phyloP scores from a whole-genome alignment of 148 eudicot genomes.

The Chenopodium berlandieri region DNA sequence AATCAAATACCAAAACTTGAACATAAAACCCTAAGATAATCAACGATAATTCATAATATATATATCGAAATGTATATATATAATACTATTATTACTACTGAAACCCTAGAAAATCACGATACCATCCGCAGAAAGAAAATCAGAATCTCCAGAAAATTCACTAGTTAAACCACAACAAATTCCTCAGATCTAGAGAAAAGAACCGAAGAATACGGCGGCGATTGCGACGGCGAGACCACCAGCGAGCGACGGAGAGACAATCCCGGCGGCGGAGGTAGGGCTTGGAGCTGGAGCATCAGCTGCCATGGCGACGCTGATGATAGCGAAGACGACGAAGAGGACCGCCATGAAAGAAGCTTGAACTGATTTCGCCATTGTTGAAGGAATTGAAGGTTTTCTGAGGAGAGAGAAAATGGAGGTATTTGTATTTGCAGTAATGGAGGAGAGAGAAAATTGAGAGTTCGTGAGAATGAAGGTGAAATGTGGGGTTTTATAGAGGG shows the following conservation, averaged over 20 bases:
- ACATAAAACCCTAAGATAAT: background rate
- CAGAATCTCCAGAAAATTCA: conserved; percentile 1
- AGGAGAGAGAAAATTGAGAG: background rate
- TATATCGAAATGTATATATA: background rate
- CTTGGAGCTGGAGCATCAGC: conserved; percentile 64
- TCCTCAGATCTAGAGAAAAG: conserved; percentile 41
- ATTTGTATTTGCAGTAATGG: background rate
- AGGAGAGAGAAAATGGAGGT: background rate
- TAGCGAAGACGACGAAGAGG: conserved; percentile 25
- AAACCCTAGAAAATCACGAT: background rate
- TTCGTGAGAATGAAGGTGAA: background rate
- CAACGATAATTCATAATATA: background rate
- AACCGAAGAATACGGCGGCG: conserved; percentile 43
- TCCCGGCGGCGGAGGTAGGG: conserved; percentile 50
- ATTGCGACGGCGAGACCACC: conserved; percentile 29
- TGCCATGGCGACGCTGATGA: conserved; percentile 40
- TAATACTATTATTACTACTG: background rate
- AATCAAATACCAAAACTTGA: background rate
- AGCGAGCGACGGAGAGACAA: conserved; percentile 38
- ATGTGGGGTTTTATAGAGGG: background rate
- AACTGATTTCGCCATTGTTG: conserved; percentile 42
- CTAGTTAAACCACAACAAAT: background rate
- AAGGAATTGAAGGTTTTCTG: background rate
- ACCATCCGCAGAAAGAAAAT: background rate
- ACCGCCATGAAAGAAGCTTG: conserved; percentile 30